phyloP scores from a whole-genome alignment of 2,329 filamentous ascomycete genomes.

The Incumbomyces delicatus region DNA sequence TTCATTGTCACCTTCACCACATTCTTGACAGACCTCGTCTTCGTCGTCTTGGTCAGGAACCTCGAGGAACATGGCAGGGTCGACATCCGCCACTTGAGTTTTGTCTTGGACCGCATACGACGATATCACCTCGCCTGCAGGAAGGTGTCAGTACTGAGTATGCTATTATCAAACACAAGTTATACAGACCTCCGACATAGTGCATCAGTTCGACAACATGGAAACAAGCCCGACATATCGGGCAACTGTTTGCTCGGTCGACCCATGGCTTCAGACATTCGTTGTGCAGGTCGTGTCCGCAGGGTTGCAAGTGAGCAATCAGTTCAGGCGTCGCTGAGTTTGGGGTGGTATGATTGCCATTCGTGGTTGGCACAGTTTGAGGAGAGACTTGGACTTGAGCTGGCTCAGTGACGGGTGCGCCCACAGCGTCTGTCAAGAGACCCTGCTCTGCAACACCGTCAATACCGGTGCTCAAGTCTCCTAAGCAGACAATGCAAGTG shows the following conservation, averaged over 20 bases:
- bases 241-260: slow-evolving; percentile 93
- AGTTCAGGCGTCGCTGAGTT: slow-evolving; percentile 24
- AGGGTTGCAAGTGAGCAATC: slow-evolving; percentile 59
- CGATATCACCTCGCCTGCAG: slow-evolving; percentile 44
- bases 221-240: slow-evolving; percentile 87
- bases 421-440: slow-evolving; percentile 28
- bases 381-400: slow-evolving; percentile 22
- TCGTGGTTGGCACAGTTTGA: slow-evolving; percentile 16
- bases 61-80: slow-evolving; percentile 61
- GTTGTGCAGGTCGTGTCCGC: slow-evolving; percentile 87
- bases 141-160: slow-evolving; percentile 6
- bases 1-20: slow-evolving; percentile 69
- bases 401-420: slow-evolving; percentile 21
- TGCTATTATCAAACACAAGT: slow-evolving; percentile 27
- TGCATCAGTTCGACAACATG: slow-evolving; percentile 80
- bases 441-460: slow-evolving; percentile 38
- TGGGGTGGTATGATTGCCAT: slow-evolving; percentile 16
- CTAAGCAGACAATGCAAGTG: slow-evolving; percentile 62
- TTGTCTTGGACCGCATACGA: slow-evolving; percentile 47
- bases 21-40: slow-evolving; percentile 70
- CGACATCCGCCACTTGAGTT: slow-evolving; percentile 74
- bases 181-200: slow-evolving; percentile 58
- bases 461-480: slow-evolving; percentile 54
- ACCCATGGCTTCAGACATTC: slow-evolving; percentile 90
- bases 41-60: slow-evolving; percentile 62